Evolutionary conservation across 345 rosid genomes (phyloP), one percentile per base, ranked within the genome.

Genomic region (Eucalyptus marginata): DNA sequence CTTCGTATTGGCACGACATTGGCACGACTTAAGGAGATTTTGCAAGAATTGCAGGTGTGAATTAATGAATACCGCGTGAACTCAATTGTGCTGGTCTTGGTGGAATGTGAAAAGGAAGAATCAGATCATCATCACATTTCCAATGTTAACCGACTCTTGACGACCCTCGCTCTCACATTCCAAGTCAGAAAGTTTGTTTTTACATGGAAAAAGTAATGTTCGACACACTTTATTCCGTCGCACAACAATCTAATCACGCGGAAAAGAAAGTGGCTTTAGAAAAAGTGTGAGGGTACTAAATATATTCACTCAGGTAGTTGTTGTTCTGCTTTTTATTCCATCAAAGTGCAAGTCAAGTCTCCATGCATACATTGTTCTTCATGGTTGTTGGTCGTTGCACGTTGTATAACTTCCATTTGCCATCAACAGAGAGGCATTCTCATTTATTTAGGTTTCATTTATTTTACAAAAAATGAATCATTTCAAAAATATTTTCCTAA

Each of bases 281-380:
- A 56, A 54, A 56, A 56, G 62, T 56, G 62, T 4, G 29, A 56
- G 27, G 12, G 29, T 5, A 5, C 27, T 56, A 54, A 4, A 22
- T 4, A 4, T 56, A 4, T 4, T 10, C 13, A 4, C 12, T 56
- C 3, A 0, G 62, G 59, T 8, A 5, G 56, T 3, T 0, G 27
- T 56, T 22, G 62, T 56, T 56, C 62, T 22, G 13, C 5, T 56
- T 56, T 22, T 56, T 9, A 2, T 56, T 22, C 62, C 29, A 56
- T 56, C 5, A 0, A 1, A 56, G 6, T 22, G 62, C 1, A 56
- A 56, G 13, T 56, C 62, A 56, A 56, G 29, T 22, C 62, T 56
- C 62, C 29, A 22, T 22, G 62, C 62, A 9, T 56, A 9, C 12
- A 0, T 56, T 2, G 62, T 22, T 22, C 58, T 56, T 56, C 29